Base-by-base conservation (phyloP, 2,329 filamentous ascomycete species). In the Penicillium fuscoglaucum region DNA sequence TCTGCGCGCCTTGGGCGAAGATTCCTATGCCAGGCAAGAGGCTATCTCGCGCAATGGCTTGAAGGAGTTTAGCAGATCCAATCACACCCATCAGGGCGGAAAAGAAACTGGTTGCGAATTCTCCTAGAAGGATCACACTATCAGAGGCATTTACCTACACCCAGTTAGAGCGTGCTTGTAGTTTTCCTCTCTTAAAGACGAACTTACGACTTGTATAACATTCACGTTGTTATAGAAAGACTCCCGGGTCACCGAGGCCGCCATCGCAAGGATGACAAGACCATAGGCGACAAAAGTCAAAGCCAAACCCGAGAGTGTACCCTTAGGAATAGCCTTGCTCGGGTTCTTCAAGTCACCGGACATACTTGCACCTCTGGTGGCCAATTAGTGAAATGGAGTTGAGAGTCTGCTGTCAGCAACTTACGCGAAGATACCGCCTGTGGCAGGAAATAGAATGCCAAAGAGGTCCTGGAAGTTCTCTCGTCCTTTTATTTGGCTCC, bases 1-100 rank as follows among this genome's bases (percentile, higher is more conserved):
- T 86, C 61, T 82, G 84, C 0, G 88, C 90, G 19, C 91, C 90
- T 74, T 88, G 87, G 2, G 87, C 87, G 65, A 96, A 93, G 0
- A 90, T 70, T 0, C 83, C 83, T 3, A 96, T 78, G 0, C 91
- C 91, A 1, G 91, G 91, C 15, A 96, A 80, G 2, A 96, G 79
- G 66, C 85, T 87, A 70, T 96, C 91, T 71, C 90, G 82, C 3
- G 90, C 89, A 60, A 96, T 83, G 29, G 91, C 91, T 71, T 96
- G 91, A 29, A 96, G 82, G 13, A 96, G 83, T 71, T 95, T 96
- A 29, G 91, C 89, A 6, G 90, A 89, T 1, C 90, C 91, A 62
- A 96, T 90, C 40, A 96, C 83, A 4, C 91, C 91, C 89, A 96
- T 96, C 52, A 96, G 74, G 5, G 90, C 87, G 0, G 91, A 96